A percentile compares a stretch with the other conserved stretches of the same genome.
phyloP scores from a whole-genome alignment of 2,329 filamentous ascomycete species.

The Colletotrichum brevisporum region DNA sequence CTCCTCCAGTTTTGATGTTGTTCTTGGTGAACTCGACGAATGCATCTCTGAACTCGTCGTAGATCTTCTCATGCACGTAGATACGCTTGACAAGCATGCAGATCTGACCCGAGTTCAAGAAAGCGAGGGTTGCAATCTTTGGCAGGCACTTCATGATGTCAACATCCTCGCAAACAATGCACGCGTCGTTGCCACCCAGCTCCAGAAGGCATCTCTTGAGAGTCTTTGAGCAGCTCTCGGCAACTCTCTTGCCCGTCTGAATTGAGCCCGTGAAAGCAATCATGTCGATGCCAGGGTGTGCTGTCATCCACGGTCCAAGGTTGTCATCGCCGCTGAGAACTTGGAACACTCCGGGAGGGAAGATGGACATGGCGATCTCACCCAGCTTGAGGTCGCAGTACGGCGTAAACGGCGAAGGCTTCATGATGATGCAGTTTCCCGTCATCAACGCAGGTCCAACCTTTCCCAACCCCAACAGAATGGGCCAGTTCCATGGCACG shows the following conservation, averaged over 20 bases:
- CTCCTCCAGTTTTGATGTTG: slow-evolving; percentile 60
- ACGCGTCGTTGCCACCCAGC: slow-evolving; percentile 73
- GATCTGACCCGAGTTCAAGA: slow-evolving; percentile 66
- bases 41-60: slow-evolving; percentile 64
- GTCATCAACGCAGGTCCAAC: slow-evolving; percentile 70
- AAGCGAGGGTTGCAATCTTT: slow-evolving; percentile 64
- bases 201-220: slow-evolving; percentile 75
- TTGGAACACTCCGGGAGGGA: slow-evolving; percentile 74
- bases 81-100: slow-evolving; percentile 64
- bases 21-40: slow-evolving; percentile 62
- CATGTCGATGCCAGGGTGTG: slow-evolving; percentile 71
- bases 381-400: slow-evolving; percentile 71
- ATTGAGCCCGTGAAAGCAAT: slow-evolving; percentile 75
- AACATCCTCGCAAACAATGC: slow-evolving; percentile 71
- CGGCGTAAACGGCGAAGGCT: slow-evolving; percentile 71
- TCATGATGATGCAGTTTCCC: slow-evolving; percentile 69
- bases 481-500: slow-evolving; percentile 65
- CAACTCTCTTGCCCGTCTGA: slow-evolving; percentile 71
- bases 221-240: slow-evolving; percentile 64
- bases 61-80: slow-evolving; percentile 73
- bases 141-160: slow-evolving; percentile 56
- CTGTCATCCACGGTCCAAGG: slow-evolving; percentile 70
- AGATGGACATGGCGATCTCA: slow-evolving; percentile 70
- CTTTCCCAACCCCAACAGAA: slow-evolving; percentile 63
- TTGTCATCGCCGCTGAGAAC: slow-evolving; percentile 71